Conservation (phyloP, 1,284 basidiomycete genomes). For the Acaromyces ingoldii region DNA sequence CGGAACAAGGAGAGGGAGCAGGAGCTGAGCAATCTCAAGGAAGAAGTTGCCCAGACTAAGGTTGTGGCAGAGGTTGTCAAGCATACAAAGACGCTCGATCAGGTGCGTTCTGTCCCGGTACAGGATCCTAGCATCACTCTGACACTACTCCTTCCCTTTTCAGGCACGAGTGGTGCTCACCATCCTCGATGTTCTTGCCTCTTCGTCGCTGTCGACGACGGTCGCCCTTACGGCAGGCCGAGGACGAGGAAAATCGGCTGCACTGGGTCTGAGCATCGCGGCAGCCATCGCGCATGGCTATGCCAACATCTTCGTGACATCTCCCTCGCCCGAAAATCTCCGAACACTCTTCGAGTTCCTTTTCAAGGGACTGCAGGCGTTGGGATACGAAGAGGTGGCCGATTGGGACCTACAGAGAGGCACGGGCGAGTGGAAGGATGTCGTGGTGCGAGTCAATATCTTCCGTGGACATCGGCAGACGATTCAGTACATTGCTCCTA, state of each 20-base stretch:
- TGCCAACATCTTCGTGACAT: slow-evolving; percentile 97
- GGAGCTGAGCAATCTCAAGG: slow-evolving; percentile 77
- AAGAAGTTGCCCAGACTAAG: slow-evolving; percentile 74
- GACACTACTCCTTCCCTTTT: background rate
- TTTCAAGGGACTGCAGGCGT: slow-evolving; percentile 89
- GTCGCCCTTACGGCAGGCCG: slow-evolving; percentile 90
- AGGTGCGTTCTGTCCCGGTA: slow-evolving; percentile 56
- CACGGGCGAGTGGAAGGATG: slow-evolving; percentile 93
- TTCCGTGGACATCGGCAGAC: slow-evolving; percentile 60
- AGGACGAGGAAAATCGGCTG: slow-evolving; percentile 94
- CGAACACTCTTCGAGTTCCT: slow-evolving; percentile 97
- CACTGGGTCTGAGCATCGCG: slow-evolving; percentile 86
- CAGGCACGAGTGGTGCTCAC: slow-evolving; percentile 43
- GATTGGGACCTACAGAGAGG: slow-evolving; percentile 95
- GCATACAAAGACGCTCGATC: slow-evolving; percentile 87
- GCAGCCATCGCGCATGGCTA: slow-evolving; percentile 91
- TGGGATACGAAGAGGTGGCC: slow-evolving; percentile 95
- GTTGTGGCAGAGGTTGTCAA: slow-evolving; percentile 84
- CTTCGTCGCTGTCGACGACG: slow-evolving; percentile 72
- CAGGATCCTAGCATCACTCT: background rate
- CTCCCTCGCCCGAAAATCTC: slow-evolving; percentile 94
- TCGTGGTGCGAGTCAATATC: slow-evolving; percentile 91
- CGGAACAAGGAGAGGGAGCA: slow-evolving; percentile 57
- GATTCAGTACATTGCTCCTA: slow-evolving; percentile 79
- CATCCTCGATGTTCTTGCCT: slow-evolving; percentile 46